phyloP scores from a whole-genome alignment of 345 rosid species.

The Pseudoturritis turrita region DNA sequence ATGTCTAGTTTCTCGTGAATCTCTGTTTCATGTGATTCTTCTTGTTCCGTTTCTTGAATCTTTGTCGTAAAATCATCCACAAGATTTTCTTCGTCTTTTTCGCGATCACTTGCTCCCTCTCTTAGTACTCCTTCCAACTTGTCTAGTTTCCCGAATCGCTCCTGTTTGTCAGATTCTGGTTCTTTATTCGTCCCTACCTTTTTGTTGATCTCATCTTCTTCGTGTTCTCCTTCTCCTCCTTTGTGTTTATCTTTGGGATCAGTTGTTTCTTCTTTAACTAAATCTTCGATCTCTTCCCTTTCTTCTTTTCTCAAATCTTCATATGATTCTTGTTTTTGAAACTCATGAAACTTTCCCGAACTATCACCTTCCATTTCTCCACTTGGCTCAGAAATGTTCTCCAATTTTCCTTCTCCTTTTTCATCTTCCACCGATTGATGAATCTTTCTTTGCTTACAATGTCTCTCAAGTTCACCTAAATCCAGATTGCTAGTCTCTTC shows the following conservation, averaged over 20 bases:
- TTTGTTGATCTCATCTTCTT: background rate
- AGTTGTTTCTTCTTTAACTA: background rate
- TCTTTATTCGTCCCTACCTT: background rate
- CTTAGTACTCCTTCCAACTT: background rate
- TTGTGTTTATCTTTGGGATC: background rate
- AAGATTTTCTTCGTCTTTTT: background rate
- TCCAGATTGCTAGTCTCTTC: background rate
- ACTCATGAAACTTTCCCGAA: background rate
- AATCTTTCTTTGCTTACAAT: background rate
- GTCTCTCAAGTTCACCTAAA: slow-evolving; percentile 7
- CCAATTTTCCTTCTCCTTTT: background rate
- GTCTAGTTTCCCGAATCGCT: background rate
- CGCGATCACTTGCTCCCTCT: background rate
- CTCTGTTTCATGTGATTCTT: background rate
- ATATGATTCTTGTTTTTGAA: background rate
- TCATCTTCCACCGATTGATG: background rate
- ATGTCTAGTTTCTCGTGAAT: background rate
- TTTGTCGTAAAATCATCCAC: background rate
- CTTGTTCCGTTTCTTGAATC: background rate
- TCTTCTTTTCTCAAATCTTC: background rate
- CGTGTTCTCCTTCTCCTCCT: background rate
- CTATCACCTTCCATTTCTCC: background rate
- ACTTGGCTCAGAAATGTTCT: background rate
- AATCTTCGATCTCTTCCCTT: background rate
- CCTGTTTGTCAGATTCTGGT: background rate